Evolutionary conservation across 306 rosid species (phyloP), one percentile per base, ranked within the genome.

Genomic region (Cyamopsis tetragonoloba): DNA sequence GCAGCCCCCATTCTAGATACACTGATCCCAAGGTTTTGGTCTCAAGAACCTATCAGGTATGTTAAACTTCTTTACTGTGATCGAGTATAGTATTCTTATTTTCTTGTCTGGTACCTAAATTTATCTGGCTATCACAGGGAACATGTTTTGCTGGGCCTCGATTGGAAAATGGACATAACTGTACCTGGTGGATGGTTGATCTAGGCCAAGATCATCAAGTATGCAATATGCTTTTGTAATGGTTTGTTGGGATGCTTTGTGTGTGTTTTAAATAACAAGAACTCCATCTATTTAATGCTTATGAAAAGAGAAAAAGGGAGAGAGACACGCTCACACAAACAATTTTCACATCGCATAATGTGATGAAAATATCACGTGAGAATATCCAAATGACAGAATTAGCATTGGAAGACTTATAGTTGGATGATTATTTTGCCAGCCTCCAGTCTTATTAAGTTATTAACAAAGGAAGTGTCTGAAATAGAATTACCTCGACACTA

Each of bases 121-220:
- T 32, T 14, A 70, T 65, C 54, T 73, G 76, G 50, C 71, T 35
- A 27, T 77, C 41, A 31, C 79, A 92, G 98, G 98, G 96, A 81
- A 92, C 98, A 47, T 92, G 96, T 50, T 89, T 89, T 30, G 75
- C 96, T 2, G 98, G 98, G 51, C 93, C 91, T 46, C 96, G 92
- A 63, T 35, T 86, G 20, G 88, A 87, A 86, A 84, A 84, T 60
- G 98, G 96, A 53, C 82, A 71, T 38, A 83, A 59, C 8, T 78
- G 84, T 71, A 63, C 93, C 28, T 92, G 98, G 98, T 92, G 98
- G 96, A 85, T 82, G 87, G 84, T 92, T 62, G 98, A 92, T 81
- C 83, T 89, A 60, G 86, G 96, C 23, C 79, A 79, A 51, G 89
- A 85, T 66, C 96, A 86, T 80, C 96, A 89, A 96, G 98, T 92